Evolutionary conservation across 2,329 filamentous ascomycete genomes (phyloP), one percentile per base, ranked within the genome.

Genomic region (Rugonectria rugulosa): DNA sequence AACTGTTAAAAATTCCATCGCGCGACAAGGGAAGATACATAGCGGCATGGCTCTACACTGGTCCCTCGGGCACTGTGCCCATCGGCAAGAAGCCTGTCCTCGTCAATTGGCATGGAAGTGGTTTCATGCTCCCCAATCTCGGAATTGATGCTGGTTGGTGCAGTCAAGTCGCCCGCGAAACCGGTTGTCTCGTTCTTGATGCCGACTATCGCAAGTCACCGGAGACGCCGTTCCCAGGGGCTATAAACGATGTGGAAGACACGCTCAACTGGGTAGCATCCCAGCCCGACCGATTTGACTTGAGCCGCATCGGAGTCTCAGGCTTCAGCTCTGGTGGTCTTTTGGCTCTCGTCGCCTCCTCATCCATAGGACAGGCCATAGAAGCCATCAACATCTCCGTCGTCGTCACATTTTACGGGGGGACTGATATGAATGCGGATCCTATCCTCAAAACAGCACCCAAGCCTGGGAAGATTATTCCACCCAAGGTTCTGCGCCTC

Each of bases 41-140:
- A n/a, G 21, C 27, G 1, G 55, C 45, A 1, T 53, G 45, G 31
- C n/a, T 58, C 7, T 58, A 58, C 3, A 10, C 44, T 2, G 29
- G 8, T 7, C 34, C 45, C 2, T 6, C 21, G 5, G 36, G 8
- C 19, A 15, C 26, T 1, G 2, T 20, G 5, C 27, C 34, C 6
- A 26, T 17, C 10, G 15, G 7, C 6, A 49, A 55, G 24, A 58
- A 32, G 27, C 41, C 50, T 5, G 23, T 58, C 7, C 24, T 58
- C 8, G 31, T 57, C 44, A 57, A 57, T 14, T 57, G 55, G 55
- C 55, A 57, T 14, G 55, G 55, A 14, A 57, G 55, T 24, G 55
- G 55, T 17, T 57, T 57, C 21, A 45, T 54, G 15, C n/a, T 57
- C 5, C 17, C 32, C 5, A 19, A 12, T 12, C 40, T 53, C 21